These are phyloP conservation scores for Phaseolus lunatus DNA, from an alignment of 306 rosid species.

Conservation along the genomic window DNA sequence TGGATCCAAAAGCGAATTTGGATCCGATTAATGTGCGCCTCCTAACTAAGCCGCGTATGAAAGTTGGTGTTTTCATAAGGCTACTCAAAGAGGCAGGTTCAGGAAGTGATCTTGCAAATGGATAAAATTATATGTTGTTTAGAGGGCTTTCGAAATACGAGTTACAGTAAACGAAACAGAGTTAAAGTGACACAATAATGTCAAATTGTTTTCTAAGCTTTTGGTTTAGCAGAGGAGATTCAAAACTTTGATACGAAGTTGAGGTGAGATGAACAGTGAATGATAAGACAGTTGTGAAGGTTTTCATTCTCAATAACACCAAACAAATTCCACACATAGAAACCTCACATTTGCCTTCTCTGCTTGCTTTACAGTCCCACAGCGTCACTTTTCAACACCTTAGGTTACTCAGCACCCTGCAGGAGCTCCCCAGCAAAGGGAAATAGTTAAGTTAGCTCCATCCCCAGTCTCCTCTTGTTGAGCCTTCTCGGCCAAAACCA, in stretches of 20 bases:
- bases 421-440: constrained; percentile 91
- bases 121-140: no score
- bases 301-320: constrained; percentile 13
- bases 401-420: constrained; percentile 87
- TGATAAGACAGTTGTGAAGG: not conserved
- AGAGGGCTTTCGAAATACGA: no score
- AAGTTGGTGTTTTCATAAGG: constrained; percentile 6
- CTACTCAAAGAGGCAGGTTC: constrained; percentile 44
- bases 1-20: not conserved
- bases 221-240: no score
- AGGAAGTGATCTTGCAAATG: not conserved
- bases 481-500: constrained; percentile 91
- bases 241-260: no score
- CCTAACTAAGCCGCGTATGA: constrained; percentile 43
- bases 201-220: no score
- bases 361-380: constrained; percentile 71
- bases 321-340: constrained; percentile 21
- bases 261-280: not conserved
- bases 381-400: constrained; percentile 86
- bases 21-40: constrained; percentile 34
- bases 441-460: constrained; percentile 90
- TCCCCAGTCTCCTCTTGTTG: constrained; percentile 97
- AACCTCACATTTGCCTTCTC: constrained; percentile 85
- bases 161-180: no score
- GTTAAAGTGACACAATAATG: no score